A percentile compares a stretch with the other conserved stretches of the same genome.
Evolutionary conservation across 768 basidiomycete species (phyloP).

Genomic region (Candolleomyces efflorescens): DNA sequence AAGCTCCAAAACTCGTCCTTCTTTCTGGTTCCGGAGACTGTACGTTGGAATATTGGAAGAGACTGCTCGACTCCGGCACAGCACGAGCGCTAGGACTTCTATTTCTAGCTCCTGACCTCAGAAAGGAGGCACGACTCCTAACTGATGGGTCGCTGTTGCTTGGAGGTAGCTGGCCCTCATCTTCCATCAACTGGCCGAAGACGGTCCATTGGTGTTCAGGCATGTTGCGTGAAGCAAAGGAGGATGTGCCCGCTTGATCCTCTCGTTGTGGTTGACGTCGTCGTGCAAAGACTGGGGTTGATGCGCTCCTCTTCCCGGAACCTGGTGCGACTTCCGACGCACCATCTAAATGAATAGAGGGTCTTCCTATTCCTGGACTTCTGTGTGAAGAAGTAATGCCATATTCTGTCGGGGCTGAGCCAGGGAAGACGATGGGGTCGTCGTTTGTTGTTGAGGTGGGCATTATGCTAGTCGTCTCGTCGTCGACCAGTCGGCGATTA

Average conservation of each 20-base stretch:
- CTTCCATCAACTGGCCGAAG: slow-evolving; percentile 70
- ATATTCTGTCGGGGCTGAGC: slow-evolving; percentile 3
- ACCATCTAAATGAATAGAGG: not conserved
- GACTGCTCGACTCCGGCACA: no score
- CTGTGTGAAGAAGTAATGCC: not conserved
- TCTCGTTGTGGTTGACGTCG: not conserved
- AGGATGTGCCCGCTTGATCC: not conserved
- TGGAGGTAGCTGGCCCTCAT: slow-evolving; percentile 43
- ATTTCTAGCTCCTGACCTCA: no score
- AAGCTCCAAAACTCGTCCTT: not conserved
- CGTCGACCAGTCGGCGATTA: not conserved
- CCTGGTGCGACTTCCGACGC: not conserved
- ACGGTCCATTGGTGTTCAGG: slow-evolving; percentile 52
- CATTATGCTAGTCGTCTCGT: not conserved
- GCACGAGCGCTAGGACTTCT: no score
- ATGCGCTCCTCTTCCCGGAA: slow-evolving; percentile 1
- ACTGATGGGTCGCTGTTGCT: slow-evolving; percentile 7
- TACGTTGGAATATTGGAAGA: no score
- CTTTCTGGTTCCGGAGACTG: not conserved
- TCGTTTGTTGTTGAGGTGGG: not conserved
- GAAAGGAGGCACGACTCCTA: no score
- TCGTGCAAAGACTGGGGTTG: not conserved
- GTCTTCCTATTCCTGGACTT: not conserved
- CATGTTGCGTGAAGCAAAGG: not conserved
- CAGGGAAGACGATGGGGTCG: not conserved